These are phyloP conservation scores for Chlorella vulgaris DNA, from an alignment of 139 green algal genomes.

Conservation along the genomic window DNA sequence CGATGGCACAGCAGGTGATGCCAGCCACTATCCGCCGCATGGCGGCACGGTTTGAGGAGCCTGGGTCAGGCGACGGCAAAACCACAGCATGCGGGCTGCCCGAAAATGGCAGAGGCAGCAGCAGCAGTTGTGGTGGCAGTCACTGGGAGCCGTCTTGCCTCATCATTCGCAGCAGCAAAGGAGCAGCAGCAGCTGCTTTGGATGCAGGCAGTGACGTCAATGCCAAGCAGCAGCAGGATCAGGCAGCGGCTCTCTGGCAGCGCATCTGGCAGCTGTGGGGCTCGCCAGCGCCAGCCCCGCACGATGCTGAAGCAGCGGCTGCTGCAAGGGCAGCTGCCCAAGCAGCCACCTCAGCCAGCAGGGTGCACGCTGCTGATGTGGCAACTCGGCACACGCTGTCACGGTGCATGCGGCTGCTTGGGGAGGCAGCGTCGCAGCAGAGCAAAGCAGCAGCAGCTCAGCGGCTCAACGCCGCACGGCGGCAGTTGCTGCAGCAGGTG, in stretches of 20 bases:
- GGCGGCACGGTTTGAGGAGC: slow-evolving; percentile 11
- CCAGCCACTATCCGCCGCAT: slow-evolving; percentile 1
- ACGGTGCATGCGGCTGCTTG: neutral
- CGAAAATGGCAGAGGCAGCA: neutral
- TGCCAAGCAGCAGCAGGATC: neutral
- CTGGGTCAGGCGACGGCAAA: too few relatives aligned
- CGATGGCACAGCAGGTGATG: neutral
- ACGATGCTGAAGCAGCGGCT: neutral
- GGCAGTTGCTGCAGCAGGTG: neutral
- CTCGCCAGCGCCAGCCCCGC: neutral
- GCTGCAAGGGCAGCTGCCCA: neutral
- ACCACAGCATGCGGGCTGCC: too few relatives aligned
- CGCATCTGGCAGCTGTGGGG: slow-evolving; percentile 12
- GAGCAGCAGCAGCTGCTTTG: neutral
- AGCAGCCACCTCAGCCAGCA: slow-evolving; percentile 10
- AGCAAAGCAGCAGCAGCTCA: slow-evolving; percentile 10
- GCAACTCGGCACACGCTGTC: slow-evolving; percentile 10
- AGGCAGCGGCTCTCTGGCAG: neutral
- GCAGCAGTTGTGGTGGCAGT: neutral
- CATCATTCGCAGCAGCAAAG: neutral
- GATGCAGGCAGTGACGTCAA: neutral
- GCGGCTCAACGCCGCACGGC: slow-evolving; percentile 4
- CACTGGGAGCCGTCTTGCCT: neutral
- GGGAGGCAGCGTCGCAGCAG: neutral
- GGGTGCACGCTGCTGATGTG: slow-evolving; percentile 7